Percentiles rank a stretch among this genome's conserved stretches.
These are phyloP conservation scores for Fibroporia radiculosa DNA, from an alignment of 768 basidiomycete species.

Conservation along the genomic window DNA sequence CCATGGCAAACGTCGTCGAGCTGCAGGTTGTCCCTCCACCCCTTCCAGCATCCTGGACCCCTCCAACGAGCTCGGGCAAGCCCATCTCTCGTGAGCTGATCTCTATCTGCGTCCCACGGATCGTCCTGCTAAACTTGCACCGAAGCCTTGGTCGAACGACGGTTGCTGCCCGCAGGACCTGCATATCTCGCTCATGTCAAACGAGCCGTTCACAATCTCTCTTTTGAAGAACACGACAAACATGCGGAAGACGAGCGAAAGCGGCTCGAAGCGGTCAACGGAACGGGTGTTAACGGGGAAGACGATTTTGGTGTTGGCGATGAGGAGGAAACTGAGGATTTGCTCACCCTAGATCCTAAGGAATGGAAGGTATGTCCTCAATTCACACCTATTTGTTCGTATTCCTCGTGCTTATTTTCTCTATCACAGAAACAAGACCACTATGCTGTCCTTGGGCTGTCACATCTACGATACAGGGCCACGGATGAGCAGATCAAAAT, in stretches of 20 bases:
- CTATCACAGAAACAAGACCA: conserved; percentile 86
- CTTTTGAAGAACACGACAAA: conserved; percentile 80
- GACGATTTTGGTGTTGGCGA: conserved; percentile 92
- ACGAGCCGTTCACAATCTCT: conserved; percentile 62
- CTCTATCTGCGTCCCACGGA: background rate
- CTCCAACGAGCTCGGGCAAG: conserved; percentile 29
- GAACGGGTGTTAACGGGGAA: conserved; percentile 41
- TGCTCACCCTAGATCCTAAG: conserved; percentile 83
- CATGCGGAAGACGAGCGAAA: conserved; percentile 46
- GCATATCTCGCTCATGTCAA: conserved; percentile 82
- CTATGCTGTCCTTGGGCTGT: conserved; percentile 93
- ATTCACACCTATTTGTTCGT: background rate
- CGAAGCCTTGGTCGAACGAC: conserved; percentile 35
- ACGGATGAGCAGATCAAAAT: conserved; percentile 91
- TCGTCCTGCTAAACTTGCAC: conserved; percentile 5
- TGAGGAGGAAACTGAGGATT: conserved; percentile 69
- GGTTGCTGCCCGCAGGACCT: conserved; percentile 77
- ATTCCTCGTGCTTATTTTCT: background rate
- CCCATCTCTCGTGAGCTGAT: conserved; percentile 24
- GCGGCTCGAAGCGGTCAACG: conserved; percentile 43
- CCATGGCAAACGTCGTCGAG: conserved; percentile 23
- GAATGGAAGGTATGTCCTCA: conserved; percentile 81
- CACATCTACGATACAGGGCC: conserved; percentile 80
- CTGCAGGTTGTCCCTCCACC: conserved; percentile 35
- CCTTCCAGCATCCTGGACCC: conserved; percentile 37